Base-by-base conservation (phyloP, 129 eudicot genomes). In the Logfia minima region DNA sequence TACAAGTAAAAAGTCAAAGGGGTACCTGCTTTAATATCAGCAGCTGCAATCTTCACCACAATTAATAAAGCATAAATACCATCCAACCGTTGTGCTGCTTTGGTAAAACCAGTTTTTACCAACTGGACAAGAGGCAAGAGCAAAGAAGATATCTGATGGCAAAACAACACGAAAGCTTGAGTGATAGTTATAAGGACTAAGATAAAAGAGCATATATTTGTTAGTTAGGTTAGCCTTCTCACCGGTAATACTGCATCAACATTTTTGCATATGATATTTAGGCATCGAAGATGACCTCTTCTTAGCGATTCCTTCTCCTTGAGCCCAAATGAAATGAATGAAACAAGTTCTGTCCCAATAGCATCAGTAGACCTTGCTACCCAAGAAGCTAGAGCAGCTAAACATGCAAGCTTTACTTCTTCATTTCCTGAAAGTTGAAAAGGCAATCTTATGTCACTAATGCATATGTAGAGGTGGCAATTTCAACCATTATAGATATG, bases 11-110 rank as follows among this genome's bases (percentile, higher is more conserved):
- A 34, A 19, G 29, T 23, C 8, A 55, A 61, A 55, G 9, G 6
- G 28, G 11, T 69, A 95, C 99, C 99, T 82, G 97, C 88, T 92
- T 85, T 92, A 35, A 92, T 85, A 77, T 95, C 99, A 77, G 87
- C 81, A 66, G 92, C 92, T 70, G 97, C 90, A 85, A 95, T 80
- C 79, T 90, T 91, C 23, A 86, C 83, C 83, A 89, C 83, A 73
- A 85, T 77, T 19, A 89, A 75, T 69, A 95, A 86, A 37, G 99
- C 90, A 88, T 81, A 95, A 59, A 95, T 92, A 19, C 97, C 96
- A 85, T 95, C 99, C 86, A 95, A 71, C 56, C 97, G 91, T 83
- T 95, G 99, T 43, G 89, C 90, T 32, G 92, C 87, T 88, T 92
- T 95, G 16, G 94, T 81, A 75, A 81, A 95, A 79, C 99, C 99